These are phyloP conservation scores for Mucor piriformis DNA, from an alignment of 371 early-diverging fungal species.

Conservation along the genomic window DNA sequence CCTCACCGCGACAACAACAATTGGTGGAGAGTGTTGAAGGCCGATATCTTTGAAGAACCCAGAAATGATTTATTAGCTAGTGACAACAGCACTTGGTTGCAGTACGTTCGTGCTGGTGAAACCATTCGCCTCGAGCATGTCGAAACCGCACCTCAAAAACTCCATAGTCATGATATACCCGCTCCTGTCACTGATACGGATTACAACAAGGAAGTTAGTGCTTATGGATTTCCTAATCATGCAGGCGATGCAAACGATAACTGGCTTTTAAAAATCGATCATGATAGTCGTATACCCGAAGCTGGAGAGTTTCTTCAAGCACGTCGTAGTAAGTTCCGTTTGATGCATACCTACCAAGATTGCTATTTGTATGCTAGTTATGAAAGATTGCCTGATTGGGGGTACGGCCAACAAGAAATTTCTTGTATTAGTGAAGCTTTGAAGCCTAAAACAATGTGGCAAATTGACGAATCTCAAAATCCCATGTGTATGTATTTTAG, in stretches of 20 bases:
- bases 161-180: conserved; percentile 54
- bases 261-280: conserved; percentile 73
- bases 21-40: conserved; percentile 73
- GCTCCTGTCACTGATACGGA: conserved; percentile 86
- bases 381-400: conserved; percentile 96
- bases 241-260: conserved; percentile 67
- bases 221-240: conserved; percentile 60
- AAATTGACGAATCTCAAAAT: conserved; percentile 57
- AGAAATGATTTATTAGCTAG: conserved; percentile 31
- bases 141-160: conserved; percentile 42
- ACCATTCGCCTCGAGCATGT: conserved; percentile 63
- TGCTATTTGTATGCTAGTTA: conserved; percentile 82
- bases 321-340: conserved; percentile 67
- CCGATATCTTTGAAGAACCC: conserved; percentile 24
- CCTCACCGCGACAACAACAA: conserved; percentile 88
- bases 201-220: conserved; percentile 86
- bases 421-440: conserved; percentile 74
- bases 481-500: conserved; percentile 3
- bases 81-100: conserved; percentile 44
- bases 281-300: conserved; percentile 48
- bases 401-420: conserved; percentile 94
- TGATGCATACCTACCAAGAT: conserved; percentile 72
- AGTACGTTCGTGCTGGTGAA: conserved; percentile 60
- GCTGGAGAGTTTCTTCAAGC: conserved; percentile 61
- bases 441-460: conserved; percentile 70